Percentiles rank a stretch among this genome's conserved stretches.
Conservation (phyloP, 208 protist species). For the Strigomonas culicis region DNA sequence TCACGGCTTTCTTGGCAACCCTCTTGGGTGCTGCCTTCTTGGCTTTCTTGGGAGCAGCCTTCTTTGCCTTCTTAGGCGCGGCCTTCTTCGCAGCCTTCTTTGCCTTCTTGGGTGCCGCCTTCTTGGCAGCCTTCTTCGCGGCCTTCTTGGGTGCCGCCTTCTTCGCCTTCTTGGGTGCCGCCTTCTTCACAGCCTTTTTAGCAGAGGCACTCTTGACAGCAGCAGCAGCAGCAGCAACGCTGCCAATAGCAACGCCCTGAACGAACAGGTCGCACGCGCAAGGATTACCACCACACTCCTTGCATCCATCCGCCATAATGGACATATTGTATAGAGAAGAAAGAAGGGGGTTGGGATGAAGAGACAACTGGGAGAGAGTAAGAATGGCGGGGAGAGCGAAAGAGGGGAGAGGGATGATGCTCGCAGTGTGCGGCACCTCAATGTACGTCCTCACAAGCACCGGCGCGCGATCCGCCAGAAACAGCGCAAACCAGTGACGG, state of each 20-base stretch:
- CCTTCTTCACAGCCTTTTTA: slow-evolving; percentile 26
- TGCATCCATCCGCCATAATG: too few species aligned
- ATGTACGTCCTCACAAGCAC: too few species aligned
- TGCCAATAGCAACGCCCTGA: too few species aligned
- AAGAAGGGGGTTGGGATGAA: neutral
- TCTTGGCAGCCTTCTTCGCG: slow-evolving; percentile 21
- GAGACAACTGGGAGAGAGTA: neutral
- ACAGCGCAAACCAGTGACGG: too few species aligned
- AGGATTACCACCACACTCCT: too few species aligned
- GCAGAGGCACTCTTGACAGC: slow-evolving; percentile 21
- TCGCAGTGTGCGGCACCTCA: too few species aligned
- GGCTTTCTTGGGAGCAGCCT: slow-evolving; percentile 16
- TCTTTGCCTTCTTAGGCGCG: slow-evolving; percentile 21
- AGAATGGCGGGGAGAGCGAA: neutral
- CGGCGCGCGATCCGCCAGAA: too few species aligned
- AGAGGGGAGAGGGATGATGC: too few species aligned
- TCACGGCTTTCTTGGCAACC: slow-evolving; percentile 1
- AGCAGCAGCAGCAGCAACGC: too few species aligned
- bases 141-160: slow-evolving; percentile 29
- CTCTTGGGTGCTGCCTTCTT: slow-evolving; percentile 13
- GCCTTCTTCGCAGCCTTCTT: slow-evolving; percentile 29
- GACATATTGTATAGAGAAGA: too few species aligned
- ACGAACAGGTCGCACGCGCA: too few species aligned
- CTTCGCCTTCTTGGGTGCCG: slow-evolving; percentile 14
- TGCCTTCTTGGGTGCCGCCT: slow-evolving; percentile 23